Evolutionary conservation across 352 stramenopile genomes (phyloP).

Genomic region (Pythium scleroteichum): DNA sequence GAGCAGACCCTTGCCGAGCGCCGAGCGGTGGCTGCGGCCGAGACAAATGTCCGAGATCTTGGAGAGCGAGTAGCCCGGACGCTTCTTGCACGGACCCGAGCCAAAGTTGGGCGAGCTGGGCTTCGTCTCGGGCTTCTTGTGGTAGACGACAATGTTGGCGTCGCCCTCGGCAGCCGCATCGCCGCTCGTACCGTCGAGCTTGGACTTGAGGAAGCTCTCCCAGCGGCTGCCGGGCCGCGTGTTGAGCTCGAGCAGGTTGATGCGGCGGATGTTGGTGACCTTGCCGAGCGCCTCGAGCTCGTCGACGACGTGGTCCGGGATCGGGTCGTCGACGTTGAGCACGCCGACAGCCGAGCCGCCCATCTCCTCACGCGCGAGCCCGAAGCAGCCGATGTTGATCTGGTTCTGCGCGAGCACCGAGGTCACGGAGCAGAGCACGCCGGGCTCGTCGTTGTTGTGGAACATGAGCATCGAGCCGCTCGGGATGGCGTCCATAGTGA

Average conservation of each 20-base stretch:
- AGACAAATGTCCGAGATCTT: conserved; percentile 89
- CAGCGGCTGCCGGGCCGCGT: conserved; percentile 50
- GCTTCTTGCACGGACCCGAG: conserved; percentile 98
- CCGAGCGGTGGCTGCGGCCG: conserved; percentile 97
- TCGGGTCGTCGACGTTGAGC: conserved; percentile 89
- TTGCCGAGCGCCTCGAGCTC: conserved; percentile 72
- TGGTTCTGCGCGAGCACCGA: conserved; percentile 89
- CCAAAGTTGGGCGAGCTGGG: conserved; percentile 95
- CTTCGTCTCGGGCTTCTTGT: conserved; percentile 71
- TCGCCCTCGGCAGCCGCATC: conserved; percentile 12
- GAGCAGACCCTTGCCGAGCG: conserved; percentile 95
- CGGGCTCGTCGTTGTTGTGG: conserved; percentile 94
- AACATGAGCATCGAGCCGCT: conserved; percentile 92
- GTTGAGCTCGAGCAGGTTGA: conserved; percentile 82
- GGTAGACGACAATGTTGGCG: conserved; percentile 49
- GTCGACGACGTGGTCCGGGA: conserved; percentile 83
- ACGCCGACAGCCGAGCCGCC: conserved; percentile 79
- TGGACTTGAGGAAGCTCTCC: conserved; percentile 62
- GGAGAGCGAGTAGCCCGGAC: conserved; percentile 92
- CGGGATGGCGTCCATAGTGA: conserved; percentile 84
- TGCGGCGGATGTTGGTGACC: conserved; percentile 84
- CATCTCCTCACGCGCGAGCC: conserved; percentile 73
- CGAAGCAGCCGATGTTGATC: conserved; percentile 96
- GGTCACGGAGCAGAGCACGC: conserved; percentile 93
- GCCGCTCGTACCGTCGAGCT: conserved; percentile 25